Base-by-base conservation (phyloP, 192 early-diverging fungal genomes). In the Linnemannia hyalina region DNA sequence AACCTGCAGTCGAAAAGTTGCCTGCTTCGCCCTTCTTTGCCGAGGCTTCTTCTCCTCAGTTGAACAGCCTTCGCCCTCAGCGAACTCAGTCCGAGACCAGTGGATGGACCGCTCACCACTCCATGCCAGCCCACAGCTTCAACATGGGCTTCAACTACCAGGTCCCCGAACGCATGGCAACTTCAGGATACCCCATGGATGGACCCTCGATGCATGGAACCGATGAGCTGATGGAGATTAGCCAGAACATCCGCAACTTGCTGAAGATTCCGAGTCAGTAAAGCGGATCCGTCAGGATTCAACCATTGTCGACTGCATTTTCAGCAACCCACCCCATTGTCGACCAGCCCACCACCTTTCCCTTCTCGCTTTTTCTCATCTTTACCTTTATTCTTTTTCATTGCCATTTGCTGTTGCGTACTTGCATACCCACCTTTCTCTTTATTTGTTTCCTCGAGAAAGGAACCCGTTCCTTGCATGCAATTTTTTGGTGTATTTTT, bases 191-290 rank as follows among this genome's bases (percentile, higher is more conserved):
- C 57, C 70, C 84, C 20, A 65, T 73, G 35, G 60, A 81, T 42
- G 65, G 47, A 20, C 72, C 80, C 57, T 41, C 69, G n/a, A 3
- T 47, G 68, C 75, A 72, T 41, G 71, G 63, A 32, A 44, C 68
- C 4, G 60, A 73, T 60, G 52, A 77, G 52, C 52, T 92, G 42
- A 85, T 80, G 20, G 91, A 92, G 63, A 89, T 92, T 32, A 89
- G 88, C 23, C 84, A 89, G 75, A 84, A 76, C 60, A 63, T 92
- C 20, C 81, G 89, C 74, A 89, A 68, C 35, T 70, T 92, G 77
- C 81, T 92, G 16, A 92, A 90, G 47, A 90, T 92, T 63, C 82
- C 83, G 65, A 78, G 88, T 42, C 83, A 87, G 75, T 87, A 82
- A 74, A 7, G 55, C 7, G 38, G 42, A 42, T 16, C 22, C 7